phyloP scores from a whole-genome alignment of 257 asterid species.

The Gentiana straminea region DNA sequence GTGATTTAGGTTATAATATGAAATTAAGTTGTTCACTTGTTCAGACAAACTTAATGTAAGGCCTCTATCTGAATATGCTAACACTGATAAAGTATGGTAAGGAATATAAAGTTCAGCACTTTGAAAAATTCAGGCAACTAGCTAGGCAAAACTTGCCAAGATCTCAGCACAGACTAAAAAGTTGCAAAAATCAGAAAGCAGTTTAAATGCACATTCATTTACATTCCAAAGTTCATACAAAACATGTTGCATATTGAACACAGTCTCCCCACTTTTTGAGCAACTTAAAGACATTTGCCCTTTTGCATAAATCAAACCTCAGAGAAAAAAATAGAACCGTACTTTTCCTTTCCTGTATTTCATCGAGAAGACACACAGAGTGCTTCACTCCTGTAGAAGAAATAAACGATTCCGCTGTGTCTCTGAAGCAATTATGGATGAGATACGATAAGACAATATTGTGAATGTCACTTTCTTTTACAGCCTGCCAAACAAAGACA shows the following conservation, averaged over 20 bases:
- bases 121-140: not conserved
- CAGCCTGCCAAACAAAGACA: conserved; percentile 26
- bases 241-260: not conserved
- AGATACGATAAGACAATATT: conserved; percentile 73
- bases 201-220: too few relatives aligned
- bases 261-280: too few relatives aligned
- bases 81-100: too few relatives aligned
- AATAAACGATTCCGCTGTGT: conserved; percentile 60
- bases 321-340: conserved; percentile 18
- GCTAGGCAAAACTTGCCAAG: not conserved
- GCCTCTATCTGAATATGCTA: too few relatives aligned
- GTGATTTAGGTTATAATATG: too few relatives aligned
- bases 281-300: too few relatives aligned
- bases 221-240: not conserved
- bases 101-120: too few relatives aligned
- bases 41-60: too few relatives aligned
- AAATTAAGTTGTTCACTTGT: too few relatives aligned
- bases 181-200: too few relatives aligned
- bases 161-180: too few relatives aligned
- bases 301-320: not conserved
- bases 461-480: conserved; percentile 65
- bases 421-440: conserved; percentile 75
- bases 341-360: conserved; percentile 82
- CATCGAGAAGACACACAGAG: conserved; percentile 40
- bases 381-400: conserved; percentile 55